Base-by-base conservation (phyloP, 2,329 filamentous ascomycete genomes). In the Ceratocystis harringtonii region DNA sequence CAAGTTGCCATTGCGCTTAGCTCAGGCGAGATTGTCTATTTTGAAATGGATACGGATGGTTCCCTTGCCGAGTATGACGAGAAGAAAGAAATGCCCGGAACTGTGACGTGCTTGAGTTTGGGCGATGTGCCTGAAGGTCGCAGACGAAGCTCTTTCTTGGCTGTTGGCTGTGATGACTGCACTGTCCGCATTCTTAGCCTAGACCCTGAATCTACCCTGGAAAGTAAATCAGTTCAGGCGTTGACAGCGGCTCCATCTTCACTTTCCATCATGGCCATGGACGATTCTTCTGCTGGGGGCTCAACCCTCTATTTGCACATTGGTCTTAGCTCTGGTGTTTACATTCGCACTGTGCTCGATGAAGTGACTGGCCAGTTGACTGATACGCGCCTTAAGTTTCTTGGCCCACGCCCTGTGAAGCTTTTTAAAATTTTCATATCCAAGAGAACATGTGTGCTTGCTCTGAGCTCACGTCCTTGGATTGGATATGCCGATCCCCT, bases 1-100 rank as follows among this genome's bases (percentile, higher is more conserved):
- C 94, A 99, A 75, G 90, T 99, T 30, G 91, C 91, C 2, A 87
- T 97, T 62, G 94, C 94, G 0, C 79, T 99, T 30, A 97, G 92
- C 73, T 96, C 92, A 7, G 92, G 92, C 45, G 94, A 99, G 74
- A 92, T 99, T 69, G 89, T 96, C 52, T 99, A 97, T 73, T 99
- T 99, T 70, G 95, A 99, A 74, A 92, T 96, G 85, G 94, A 96
- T 71, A 82, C 84, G 0, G 92, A 97, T 74, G 92, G 92, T 36
- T 89, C 89, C 2, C 79, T 97, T 41, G 90, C 90, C 43, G 92
- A 97, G 76, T 96, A 96, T 70, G 89, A 97, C 69, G 92, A 97
- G 72, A 91, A 92, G 74, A 90, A 91, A 71, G 88, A 95, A 71
- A 94, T 99, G 88, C 91, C 89, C 64, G 92, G 91, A 58, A 96